phyloP scores from a whole-genome alignment of 768 basidiomycete genomes.

The Floccularia luteovirens region DNA sequence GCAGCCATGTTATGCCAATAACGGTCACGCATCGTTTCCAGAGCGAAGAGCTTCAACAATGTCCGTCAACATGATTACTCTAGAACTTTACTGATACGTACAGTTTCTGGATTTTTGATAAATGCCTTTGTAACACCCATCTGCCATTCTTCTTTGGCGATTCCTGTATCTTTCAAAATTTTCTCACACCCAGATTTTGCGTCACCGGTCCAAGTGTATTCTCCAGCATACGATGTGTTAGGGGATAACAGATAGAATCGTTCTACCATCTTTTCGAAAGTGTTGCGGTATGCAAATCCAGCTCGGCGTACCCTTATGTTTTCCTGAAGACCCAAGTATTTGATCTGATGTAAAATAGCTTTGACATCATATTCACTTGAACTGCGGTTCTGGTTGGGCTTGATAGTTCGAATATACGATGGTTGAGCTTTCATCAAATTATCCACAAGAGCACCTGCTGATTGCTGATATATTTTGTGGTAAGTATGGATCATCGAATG shows the following conservation, averaged over 20 bases:
- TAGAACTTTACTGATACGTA: constrained; percentile 25
- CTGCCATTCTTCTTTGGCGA: constrained; percentile 97
- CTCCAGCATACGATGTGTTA: constrained; percentile 94
- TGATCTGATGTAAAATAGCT: constrained; percentile 97
- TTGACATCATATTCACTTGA: constrained; percentile 88
- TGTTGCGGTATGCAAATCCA: constrained; percentile 96
- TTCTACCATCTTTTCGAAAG: constrained; percentile 99
- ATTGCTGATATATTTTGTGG: no score
- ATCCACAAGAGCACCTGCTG: constrained; percentile 94
- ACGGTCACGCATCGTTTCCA: constrained; percentile 97
- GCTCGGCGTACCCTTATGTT: constrained; percentile 97
- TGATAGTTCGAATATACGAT: constrained; percentile 98
- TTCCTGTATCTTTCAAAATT: constrained; percentile 93
- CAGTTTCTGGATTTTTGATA: constrained; percentile 98
- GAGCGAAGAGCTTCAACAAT: constrained; percentile 73
- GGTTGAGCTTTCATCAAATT: constrained; percentile 98
- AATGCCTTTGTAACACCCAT: constrained; percentile 99
- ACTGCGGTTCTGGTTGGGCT: constrained; percentile 96
- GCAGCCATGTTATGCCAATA: constrained; percentile 99
- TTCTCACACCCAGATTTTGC: constrained; percentile 85
- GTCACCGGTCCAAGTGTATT: constrained; percentile 95
- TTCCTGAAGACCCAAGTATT: constrained; percentile 97
- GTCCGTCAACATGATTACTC: constrained; percentile 3
- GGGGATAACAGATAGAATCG: constrained; percentile 95
- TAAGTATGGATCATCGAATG: background rate